Percentiles rank a stretch among this genome's conserved stretches.
phyloP scores from a whole-genome alignment of 371 early-diverging fungal species.

The Cladochytrium tenue region DNA sequence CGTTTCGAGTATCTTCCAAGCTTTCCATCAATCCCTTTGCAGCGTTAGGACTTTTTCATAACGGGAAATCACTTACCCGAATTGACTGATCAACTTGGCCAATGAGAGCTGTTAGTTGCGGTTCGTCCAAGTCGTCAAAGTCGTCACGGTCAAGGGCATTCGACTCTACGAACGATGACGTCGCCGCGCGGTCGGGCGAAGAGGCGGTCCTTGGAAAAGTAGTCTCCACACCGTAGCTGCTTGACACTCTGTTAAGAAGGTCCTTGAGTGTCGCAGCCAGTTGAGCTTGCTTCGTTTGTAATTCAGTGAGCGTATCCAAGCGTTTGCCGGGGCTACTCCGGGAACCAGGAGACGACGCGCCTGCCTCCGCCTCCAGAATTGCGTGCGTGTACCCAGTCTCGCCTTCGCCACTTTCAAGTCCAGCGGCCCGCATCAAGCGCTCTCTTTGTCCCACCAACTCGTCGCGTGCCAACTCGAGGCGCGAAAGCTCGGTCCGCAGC shows the following conservation, averaged over 20 bases:
- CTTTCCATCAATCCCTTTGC: neutral
- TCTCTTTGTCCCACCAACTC: no score
- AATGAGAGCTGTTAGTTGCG: neutral
- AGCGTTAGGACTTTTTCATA: neutral
- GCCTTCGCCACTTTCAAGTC: no score
- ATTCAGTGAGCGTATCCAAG: no score
- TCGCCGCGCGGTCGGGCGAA: neutral
- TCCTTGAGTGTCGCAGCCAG: neutral
- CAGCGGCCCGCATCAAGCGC: no score
- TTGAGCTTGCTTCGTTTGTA: neutral
- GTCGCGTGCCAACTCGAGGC: no score
- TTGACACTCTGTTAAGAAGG: neutral
- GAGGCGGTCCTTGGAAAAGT: no score
- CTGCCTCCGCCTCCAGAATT: no score
- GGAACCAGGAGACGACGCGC: no score
- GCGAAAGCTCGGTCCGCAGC: no score
- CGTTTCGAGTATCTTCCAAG: slow-evolving; percentile 1
- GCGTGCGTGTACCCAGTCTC: no score
- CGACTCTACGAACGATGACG: neutral
- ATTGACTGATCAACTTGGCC: neutral
- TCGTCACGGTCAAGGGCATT: slow-evolving; percentile 1
- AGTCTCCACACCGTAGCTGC: neutral
- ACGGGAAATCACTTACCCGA: neutral
- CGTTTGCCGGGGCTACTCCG: no score
- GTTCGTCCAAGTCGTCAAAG: slow-evolving; percentile 2